Evolutionary conservation across 83 land plant species (phyloP).

Genomic region (Larix sibirica): DNA sequence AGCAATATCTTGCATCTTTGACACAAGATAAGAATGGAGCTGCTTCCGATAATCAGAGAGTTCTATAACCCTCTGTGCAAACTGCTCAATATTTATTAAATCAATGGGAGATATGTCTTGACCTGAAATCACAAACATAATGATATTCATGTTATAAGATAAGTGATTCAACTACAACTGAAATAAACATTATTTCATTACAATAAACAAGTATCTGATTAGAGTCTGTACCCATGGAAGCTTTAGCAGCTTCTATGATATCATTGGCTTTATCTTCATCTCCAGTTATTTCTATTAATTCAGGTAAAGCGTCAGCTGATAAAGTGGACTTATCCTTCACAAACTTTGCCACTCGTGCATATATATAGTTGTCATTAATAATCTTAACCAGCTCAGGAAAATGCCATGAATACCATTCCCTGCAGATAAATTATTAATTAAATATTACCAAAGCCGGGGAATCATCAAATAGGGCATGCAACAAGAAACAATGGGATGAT

Average conservation of each 20-base stretch:
- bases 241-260: slow-evolving; percentile 88
- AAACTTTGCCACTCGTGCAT: slow-evolving; percentile 80
- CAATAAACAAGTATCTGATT: not conserved
- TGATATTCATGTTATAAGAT: not conserved
- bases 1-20: slow-evolving; percentile 95
- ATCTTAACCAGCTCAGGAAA: slow-evolving; percentile 96
- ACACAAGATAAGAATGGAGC: slow-evolving; percentile 80
- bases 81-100: slow-evolving; percentile 81
- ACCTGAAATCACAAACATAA: slow-evolving; percentile 47
- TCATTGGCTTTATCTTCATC: slow-evolving; percentile 95
- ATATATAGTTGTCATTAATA: slow-evolving; percentile 89
- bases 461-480: not conserved
- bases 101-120: slow-evolving; percentile 91
- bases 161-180: not conserved
- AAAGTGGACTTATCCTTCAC: slow-evolving; percentile 77
- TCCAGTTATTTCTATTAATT: slow-evolving; percentile 75
- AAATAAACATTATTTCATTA: not conserved
- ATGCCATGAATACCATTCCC: slow-evolving; percentile 99
- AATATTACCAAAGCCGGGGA: not conserved
- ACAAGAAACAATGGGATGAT: not conserved
- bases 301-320: slow-evolving; percentile 62
- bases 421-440: slow-evolving; percentile 22
- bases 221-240: slow-evolving; percentile 82
- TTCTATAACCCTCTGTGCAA: slow-evolving; percentile 83
- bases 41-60: slow-evolving; percentile 84